Conservation (phyloP, 148 eudicot species). For the Arctostaphylos glauca region DNA sequence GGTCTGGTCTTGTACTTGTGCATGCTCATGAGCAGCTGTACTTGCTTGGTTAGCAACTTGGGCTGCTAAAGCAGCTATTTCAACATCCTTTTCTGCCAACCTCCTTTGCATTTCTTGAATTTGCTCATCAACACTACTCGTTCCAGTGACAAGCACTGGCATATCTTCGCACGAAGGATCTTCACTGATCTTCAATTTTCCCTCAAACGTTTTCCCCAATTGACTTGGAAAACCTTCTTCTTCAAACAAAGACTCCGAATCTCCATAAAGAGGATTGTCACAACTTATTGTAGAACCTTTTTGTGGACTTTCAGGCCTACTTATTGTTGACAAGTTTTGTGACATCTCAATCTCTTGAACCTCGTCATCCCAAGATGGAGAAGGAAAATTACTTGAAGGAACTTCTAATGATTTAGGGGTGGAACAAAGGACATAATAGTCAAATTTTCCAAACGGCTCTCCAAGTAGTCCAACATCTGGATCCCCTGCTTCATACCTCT, state of each 20-base stretch:
- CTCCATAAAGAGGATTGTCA: background rate
- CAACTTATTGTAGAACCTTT: background rate
- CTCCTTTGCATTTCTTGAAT: background rate
- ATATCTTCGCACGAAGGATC: background rate
- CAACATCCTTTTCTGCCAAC: background rate
- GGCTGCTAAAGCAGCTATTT: background rate
- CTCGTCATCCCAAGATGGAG: background rate
- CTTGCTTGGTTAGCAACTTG: background rate
- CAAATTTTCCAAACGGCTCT: background rate
- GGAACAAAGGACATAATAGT: background rate
- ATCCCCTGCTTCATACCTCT: background rate
- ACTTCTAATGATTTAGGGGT: background rate
- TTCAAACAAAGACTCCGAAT: background rate
- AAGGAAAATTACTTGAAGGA: background rate
- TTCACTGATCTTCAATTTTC: background rate
- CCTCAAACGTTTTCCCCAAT: background rate
- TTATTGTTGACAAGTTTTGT: background rate
- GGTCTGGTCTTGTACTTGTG: background rate
- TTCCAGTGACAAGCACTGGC: background rate
- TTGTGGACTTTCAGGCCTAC: background rate
- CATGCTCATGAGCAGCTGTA: background rate
- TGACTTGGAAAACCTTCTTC: background rate
- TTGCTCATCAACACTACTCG: background rate
- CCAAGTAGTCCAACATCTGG: background rate
- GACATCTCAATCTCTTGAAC: too few relatives aligned